Evolutionary conservation across 371 early-diverging fungal species (phyloP), one percentile per base, ranked within the genome.

Genomic region (Rhizopus delemar): DNA sequence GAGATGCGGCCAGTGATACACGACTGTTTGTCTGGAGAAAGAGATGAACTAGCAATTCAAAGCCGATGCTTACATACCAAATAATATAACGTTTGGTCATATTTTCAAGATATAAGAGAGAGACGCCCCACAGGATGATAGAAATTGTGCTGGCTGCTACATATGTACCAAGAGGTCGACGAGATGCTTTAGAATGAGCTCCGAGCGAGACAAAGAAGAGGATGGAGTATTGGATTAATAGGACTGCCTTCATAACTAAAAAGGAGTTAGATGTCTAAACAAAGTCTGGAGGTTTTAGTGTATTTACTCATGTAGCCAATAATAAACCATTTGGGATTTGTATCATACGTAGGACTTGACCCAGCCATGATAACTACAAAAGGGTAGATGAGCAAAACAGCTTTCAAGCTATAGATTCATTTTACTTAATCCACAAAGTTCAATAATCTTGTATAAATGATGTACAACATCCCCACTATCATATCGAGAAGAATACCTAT

Each of bases 1-100:
- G 84, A 52, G 82, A 82, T 29, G 82, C 84, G 7, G 78, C 80
- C 55, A 84, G 68, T 1, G 85, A 80, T 0, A 82, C 83, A 8
- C 78, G 80, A 7, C 71, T 74, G 41, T 75, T 68, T 38, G 72
- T 61, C 38, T 79, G 77, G 51, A 82, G 65, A 9, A 64, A 32
- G 3, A 84, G 54, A 15, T 82, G 69, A 13, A 77, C 79, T 0
- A 68, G n/a, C 4, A 78, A 62, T 46, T 84, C 85, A 41, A 80
- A 41, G 9, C 69, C 45, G 33, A 84, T 84, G 31, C 80, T 77
- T 0, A 65, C 7, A 29, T 74, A 82, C 85, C 85, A 84, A 41
- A 84, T 69, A 8, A 62, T 69, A 31, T 74, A 76, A 12, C 84
- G 67, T 46, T 69, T 58, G 0, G 59, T 51, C 8, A 58, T 57